phyloP scores from a whole-genome alignment of 2,329 filamentous ascomycete species.

The Ophiostoma populinum region DNA sequence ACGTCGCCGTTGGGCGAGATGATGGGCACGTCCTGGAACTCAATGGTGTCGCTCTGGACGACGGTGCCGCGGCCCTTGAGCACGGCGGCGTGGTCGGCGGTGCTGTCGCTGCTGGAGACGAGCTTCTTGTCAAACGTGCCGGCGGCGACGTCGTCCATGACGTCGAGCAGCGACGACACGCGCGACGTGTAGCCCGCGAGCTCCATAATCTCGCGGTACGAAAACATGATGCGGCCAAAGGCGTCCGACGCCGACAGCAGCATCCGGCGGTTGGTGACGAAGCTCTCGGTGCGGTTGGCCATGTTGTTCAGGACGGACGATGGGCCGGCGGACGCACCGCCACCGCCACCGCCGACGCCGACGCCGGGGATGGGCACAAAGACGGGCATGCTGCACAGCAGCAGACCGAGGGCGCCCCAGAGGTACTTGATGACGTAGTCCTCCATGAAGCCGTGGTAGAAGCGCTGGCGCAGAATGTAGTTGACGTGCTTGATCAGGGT shows the following conservation, averaged over 20 bases:
- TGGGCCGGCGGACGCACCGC: background rate
- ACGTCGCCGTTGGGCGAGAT: conserved; percentile 95
- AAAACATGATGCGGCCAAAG: conserved; percentile 93
- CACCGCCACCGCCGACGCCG: conserved; percentile 21
- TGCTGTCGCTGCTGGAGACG: conserved; percentile 71
- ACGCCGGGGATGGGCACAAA: conserved; percentile 83
- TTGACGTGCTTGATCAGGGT: conserved; percentile 99
- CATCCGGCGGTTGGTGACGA: conserved; percentile 87
- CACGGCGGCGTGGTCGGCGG: conserved; percentile 65
- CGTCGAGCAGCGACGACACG: conserved; percentile 74
- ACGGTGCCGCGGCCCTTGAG: conserved; percentile 68
- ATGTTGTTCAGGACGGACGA: conserved; percentile 26
- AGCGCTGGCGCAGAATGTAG: conserved; percentile 70
- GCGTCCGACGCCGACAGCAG: conserved; percentile 86
- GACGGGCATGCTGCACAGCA: conserved; percentile 87
- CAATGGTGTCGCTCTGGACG: conserved; percentile 66
- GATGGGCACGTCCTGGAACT: conserved; percentile 75
- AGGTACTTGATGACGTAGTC: conserved; percentile 99
- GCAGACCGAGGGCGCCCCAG: conserved; percentile 82
- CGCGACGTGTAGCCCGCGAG: conserved; percentile 88
- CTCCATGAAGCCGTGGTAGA: conserved; percentile 99
- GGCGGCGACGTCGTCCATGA: conserved; percentile 82
- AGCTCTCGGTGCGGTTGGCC: conserved; percentile 58
- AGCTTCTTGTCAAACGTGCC: conserved; percentile 94
- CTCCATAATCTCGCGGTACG: conserved; percentile 93